Evolutionary conservation across 2,329 filamentous ascomycete species (phyloP).

Genomic region (Ascochyta lentis): DNA sequence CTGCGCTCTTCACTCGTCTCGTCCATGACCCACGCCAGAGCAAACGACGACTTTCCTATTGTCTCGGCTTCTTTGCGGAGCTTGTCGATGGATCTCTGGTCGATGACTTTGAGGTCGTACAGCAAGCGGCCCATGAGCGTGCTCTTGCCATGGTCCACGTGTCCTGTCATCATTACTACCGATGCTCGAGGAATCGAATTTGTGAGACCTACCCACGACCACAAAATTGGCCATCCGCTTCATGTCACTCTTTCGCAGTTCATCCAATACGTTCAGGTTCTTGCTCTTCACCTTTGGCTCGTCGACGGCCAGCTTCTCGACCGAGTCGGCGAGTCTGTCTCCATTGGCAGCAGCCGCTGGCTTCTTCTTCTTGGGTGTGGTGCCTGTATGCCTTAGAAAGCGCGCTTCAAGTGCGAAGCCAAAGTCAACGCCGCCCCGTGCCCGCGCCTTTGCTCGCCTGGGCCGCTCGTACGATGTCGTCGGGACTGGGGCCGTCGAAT

Average conservation of each 20-base stretch:
- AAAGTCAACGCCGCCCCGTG: constrained; percentile 43
- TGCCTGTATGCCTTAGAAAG: constrained; percentile 34
- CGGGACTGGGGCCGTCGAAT: constrained; percentile 87
- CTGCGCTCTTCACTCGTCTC: constrained; percentile 87
- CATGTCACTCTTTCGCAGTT: constrained; percentile 75
- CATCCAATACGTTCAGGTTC: constrained; percentile 82
- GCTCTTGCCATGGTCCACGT: constrained; percentile 97
- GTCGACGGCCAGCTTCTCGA: constrained; percentile 58
- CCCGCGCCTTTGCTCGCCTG: constrained; percentile 63
- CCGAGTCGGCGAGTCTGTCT: constrained; percentile 53
- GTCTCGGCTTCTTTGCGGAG: constrained; percentile 87
- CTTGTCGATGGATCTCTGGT: constrained; percentile 86
- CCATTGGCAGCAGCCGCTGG: constrained; percentile 18
- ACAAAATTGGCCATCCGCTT: constrained; percentile 91
- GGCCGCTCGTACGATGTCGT: constrained; percentile 85
- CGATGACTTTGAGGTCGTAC: constrained; percentile 85
- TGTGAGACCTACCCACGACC: constrained; percentile 73
- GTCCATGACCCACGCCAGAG: constrained; percentile 95
- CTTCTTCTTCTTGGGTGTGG: constrained; percentile 39
- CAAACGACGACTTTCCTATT: constrained; percentile 94
- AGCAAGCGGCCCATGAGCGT: constrained; percentile 96
- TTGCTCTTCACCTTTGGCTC: constrained; percentile 69
- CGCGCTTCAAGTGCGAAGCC: constrained; percentile 7
- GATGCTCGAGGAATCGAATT: too few relatives aligned
- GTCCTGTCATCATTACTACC: constrained; percentile 61